phyloP scores from a whole-genome alignment of 1,284 basidiomycete species.

The Salmacisia buchloeana region DNA sequence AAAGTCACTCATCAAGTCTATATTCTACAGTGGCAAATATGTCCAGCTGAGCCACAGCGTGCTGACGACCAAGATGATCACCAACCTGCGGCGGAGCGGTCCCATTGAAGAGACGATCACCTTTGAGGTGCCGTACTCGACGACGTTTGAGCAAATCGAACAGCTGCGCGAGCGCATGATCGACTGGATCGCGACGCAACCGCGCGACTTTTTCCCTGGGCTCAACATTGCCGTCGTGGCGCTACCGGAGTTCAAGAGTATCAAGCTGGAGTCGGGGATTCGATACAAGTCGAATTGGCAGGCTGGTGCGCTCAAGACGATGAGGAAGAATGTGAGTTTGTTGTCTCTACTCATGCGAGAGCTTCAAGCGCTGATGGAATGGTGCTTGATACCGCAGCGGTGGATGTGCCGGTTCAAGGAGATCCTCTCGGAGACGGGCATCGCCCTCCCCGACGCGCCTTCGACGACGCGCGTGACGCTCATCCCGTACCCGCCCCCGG shows the following conservation, averaged over 20 bases:
- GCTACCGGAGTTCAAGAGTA: conserved; percentile 73
- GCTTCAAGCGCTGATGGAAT: background rate
- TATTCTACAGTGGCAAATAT: conserved; percentile 19
- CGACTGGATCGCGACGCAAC: conserved; percentile 62
- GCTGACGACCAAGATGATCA: conserved; percentile 48
- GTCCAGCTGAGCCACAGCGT: conserved; percentile 26
- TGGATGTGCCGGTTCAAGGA: conserved; percentile 2
- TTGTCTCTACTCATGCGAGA: background rate
- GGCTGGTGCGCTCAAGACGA: conserved; percentile 7
- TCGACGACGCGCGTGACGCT: conserved; percentile 17
- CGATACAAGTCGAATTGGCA: conserved; percentile 80
- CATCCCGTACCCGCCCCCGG: conserved; percentile 24
- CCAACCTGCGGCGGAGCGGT: conserved; percentile 59
- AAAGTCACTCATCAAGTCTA: background rate
- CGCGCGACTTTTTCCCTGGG: conserved; percentile 47
- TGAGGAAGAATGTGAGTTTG: background rate
- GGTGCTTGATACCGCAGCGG: background rate
- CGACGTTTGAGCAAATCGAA: conserved; percentile 77
- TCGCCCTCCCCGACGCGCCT: conserved; percentile 54
- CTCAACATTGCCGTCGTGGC: conserved; percentile 57
- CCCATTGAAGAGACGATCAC: conserved; percentile 71
- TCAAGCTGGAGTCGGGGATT: conserved; percentile 74
- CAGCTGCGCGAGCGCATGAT: conserved; percentile 73
- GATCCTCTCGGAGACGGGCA: background rate
- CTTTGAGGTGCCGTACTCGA: conserved; percentile 75